phyloP scores from a whole-genome alignment of 2,329 filamentous ascomycete genomes.

The Colletotrichum australisinense region DNA sequence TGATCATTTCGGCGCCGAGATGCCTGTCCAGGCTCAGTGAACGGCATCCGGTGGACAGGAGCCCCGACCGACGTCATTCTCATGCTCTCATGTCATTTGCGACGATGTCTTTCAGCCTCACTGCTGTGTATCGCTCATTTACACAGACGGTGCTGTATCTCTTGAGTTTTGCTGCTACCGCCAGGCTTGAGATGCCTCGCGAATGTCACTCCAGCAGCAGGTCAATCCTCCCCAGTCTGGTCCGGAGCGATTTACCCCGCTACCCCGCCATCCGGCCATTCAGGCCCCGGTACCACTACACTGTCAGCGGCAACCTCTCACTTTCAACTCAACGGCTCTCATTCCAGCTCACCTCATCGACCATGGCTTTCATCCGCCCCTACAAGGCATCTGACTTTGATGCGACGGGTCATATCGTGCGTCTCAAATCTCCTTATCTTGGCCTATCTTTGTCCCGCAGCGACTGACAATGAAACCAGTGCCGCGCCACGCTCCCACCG shows the following conservation, averaged over 20 bases:
- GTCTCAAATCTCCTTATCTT: constrained; percentile 26
- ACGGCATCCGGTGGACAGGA: background rate
- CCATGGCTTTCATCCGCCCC: constrained; percentile 59
- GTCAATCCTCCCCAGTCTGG: background rate
- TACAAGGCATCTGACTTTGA: constrained; percentile 54
- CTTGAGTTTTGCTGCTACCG: too few species aligned
- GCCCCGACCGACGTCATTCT: too few species aligned
- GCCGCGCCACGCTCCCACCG: constrained; percentile 59
- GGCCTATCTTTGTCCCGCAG: background rate
- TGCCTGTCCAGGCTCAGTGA: background rate
- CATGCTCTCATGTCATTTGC: too few species aligned
- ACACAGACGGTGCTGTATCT: too few species aligned
- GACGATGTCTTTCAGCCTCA: too few species aligned
- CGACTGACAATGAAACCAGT: constrained; percentile 46
- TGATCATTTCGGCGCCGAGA: background rate
- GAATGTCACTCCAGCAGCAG: background rate
- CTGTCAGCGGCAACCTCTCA: background rate
- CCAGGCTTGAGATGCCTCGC: too few species aligned
- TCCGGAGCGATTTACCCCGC: background rate
- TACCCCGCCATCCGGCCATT: background rate
- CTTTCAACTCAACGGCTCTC: background rate
- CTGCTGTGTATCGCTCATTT: too few species aligned
- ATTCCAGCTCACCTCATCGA: background rate
- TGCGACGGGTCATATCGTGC: constrained; percentile 54
- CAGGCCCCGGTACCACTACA: background rate